Conservation (phyloP, 257 asterid species). For the Nicotiana paniculata region DNA sequence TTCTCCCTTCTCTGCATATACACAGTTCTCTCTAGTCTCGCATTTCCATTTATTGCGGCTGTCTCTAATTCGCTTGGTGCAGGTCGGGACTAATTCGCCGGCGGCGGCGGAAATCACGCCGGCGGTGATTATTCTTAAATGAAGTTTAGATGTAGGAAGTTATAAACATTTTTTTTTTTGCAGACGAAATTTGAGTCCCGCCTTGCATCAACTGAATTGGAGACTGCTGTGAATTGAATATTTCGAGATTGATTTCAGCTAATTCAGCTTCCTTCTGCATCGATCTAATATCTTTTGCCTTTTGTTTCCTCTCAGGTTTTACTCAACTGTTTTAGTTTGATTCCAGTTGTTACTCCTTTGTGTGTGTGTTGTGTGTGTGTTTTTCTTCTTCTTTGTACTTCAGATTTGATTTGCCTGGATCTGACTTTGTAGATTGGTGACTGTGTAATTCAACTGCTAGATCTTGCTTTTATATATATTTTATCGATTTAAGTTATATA, state of each 20-base stretch:
- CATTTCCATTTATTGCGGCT: conserved; percentile 25
- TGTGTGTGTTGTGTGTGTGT: not conserved
- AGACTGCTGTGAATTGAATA: conserved; percentile 5
- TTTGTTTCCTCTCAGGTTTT: not conserved
- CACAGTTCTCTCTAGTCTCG: not conserved
- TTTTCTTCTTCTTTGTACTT: not conserved
- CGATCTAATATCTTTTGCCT: not conserved
- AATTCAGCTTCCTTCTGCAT: not conserved
- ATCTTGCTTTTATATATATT: not conserved
- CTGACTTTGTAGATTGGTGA: not conserved
- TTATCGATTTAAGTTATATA: too few relatives aligned
- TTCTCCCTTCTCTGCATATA: not conserved
- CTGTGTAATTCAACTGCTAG: not conserved
- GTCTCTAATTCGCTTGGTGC: conserved; percentile 70
- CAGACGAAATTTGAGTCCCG: conserved; percentile 5
- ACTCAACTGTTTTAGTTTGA: not conserved
- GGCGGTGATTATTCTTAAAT: too few relatives aligned
- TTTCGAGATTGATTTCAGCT: not conserved
- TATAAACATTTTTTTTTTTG: not conserved
- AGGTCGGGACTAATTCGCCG: conserved; percentile 38
- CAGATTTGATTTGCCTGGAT: not conserved
- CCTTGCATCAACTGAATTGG: conserved; percentile 33
- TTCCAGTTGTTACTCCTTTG: not conserved
- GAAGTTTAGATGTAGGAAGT: not conserved
- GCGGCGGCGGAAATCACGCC: not conserved